These are phyloP conservation scores for Schrenkiella parvula DNA, from an alignment of 345 rosid species.

Conservation along the genomic window DNA sequence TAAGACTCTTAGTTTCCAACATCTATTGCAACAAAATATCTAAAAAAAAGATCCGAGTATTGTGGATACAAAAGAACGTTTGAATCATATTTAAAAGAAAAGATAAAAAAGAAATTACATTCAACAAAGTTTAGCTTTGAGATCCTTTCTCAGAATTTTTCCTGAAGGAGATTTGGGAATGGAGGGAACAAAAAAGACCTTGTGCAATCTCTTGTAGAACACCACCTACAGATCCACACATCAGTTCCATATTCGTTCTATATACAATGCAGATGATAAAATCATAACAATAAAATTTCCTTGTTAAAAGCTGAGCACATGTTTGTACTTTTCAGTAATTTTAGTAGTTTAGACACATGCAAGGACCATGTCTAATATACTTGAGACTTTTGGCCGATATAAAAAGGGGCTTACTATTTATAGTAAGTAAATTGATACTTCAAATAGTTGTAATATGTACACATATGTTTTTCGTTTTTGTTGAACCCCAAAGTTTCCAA, in stretches of 20 bases:
- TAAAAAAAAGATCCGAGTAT: neutral
- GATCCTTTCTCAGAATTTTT: constrained; percentile 79
- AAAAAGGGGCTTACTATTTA: too few species aligned
- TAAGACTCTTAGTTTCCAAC: constrained; percentile 8
- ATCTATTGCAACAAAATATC: neutral
- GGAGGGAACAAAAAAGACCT: constrained; percentile 65
- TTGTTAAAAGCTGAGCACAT: neutral
- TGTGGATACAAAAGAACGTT: constrained; percentile 1
- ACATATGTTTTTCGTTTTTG: too few species aligned
- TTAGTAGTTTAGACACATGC: too few species aligned
- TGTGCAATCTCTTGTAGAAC: constrained; percentile 80
- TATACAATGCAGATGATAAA: neutral
- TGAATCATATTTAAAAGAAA: neutral
- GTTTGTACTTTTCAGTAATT: neutral
- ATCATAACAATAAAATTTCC: neutral
- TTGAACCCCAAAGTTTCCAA: too few species aligned
- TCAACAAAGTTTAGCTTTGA: constrained; percentile 55
- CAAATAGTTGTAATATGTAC: too few species aligned
- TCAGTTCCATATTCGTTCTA: neutral
- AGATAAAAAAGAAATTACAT: neutral
- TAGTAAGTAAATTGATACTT: too few species aligned
- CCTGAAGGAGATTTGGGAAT: constrained; percentile 92
- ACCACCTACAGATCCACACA: constrained; percentile 47
- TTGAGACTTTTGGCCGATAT: too few species aligned
- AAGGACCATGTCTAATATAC: too few species aligned